Evolutionary conservation across 768 basidiomycete species (phyloP).

Genomic region (Leccinum imitatum): DNA sequence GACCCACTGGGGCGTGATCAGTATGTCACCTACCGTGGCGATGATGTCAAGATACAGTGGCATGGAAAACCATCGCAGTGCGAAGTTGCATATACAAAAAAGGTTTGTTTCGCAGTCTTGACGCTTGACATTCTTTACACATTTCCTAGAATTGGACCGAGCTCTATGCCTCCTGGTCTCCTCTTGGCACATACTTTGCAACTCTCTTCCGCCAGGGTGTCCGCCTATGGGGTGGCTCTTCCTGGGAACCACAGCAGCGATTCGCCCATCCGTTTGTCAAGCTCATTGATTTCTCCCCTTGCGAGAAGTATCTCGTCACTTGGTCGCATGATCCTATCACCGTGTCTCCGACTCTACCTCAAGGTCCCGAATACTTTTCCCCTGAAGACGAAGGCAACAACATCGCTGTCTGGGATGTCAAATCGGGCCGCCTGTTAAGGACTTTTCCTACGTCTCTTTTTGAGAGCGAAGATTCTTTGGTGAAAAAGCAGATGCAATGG

Average conservation of each 20-base stretch:
- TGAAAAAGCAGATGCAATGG: conserved; percentile 89
- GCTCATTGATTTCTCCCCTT: conserved; percentile 95
- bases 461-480: conserved; percentile 55
- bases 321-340: conserved; percentile 95
- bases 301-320: conserved; percentile 94
- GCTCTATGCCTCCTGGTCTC: conserved; percentile 96
- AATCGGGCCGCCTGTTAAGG: conserved; percentile 86
- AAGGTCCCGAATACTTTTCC: conserved; percentile 84
- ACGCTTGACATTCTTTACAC: conserved; percentile 8
- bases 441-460: conserved; percentile 75
- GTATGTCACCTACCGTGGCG: conserved; percentile 90
- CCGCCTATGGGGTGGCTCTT: conserved; percentile 91
- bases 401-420: conserved; percentile 98
- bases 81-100: conserved; percentile 72
- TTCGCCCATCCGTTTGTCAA: conserved; percentile 96
- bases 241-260: conserved; percentile 84
- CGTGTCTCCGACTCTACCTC: conserved; percentile 75
- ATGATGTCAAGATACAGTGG: conserved; percentile 90
- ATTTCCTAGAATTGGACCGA: conserved; percentile 86
- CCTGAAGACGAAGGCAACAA: conserved; percentile 96
- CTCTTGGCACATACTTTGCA: conserved; percentile 90
- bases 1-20: conserved; percentile 94
- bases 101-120: conserved; percentile 45
- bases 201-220: conserved; percentile 95
- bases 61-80: conserved; percentile 88